Base-by-base conservation (phyloP, 2,329 filamentous ascomycete genomes). In the Aspergillus sp. region DNA sequence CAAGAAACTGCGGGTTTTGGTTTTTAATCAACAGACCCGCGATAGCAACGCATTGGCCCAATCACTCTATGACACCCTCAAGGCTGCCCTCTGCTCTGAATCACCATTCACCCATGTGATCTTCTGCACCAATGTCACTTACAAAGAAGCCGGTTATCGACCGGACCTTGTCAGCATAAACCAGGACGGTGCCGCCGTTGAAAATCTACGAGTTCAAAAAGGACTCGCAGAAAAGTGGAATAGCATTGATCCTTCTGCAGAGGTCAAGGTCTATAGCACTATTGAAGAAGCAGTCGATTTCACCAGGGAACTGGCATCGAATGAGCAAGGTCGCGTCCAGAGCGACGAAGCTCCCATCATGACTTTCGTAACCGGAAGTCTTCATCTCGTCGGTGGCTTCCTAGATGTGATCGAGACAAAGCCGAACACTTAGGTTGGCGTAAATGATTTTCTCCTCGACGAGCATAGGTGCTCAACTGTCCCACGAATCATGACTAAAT, bases 11-110 rank as follows among this genome's bases (percentile, higher is more conserved):
- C 78, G 90, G 0, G 79, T 89, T 56, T 77, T 98, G 45, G 82
- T 98, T 48, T 98, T 98, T 80, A 97, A 97, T 74, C 93, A 97
- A 74, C 91, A 96, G 69, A 91, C 91, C 9, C 85, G 92, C 32
- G 87, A 96, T 68, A 89, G 90, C 5, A 76, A 79, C 4, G 78
- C 83, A 15, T 81, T 96, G 1, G 83, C 93, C 2, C 76, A 75
- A 32, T 81, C 81, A 0, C 78, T 96, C 2, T 80, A 91, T 55
- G 70, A 78, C 9, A 85, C 84, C 2, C 76, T 90, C 52, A 67
- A 72, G 45, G 60, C 75, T 54, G 67, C 76, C 56, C 48, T 80
- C 53, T 48, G 73, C 58, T 66, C 74, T 41, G 66, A 65, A 47
- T 72, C 72, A 38, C 74, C 81, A 0, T 96, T 97, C 71, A 83